Percentiles rank a stretch among this genome's conserved stretches.
Conservation (phyloP, 2,329 filamentous ascomycete genomes). For the Cercospora brassicicola region DNA sequence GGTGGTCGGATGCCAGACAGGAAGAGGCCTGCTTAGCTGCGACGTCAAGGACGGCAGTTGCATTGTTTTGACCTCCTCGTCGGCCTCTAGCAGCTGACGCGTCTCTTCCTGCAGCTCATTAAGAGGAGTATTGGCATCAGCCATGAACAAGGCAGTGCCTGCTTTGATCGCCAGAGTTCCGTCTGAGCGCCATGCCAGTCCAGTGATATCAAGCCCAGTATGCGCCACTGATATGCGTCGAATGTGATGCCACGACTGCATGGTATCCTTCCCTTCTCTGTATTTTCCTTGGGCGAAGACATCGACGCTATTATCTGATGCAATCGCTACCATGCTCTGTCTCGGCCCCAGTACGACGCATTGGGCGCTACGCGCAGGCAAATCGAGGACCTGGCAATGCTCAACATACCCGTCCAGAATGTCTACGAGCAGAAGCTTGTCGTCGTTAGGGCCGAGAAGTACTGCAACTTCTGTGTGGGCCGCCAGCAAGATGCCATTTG, state of each 20-base stretch:
- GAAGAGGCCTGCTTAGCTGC: slow-evolving; percentile 76
- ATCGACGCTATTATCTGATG: slow-evolving; percentile 26
- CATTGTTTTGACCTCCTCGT: not conserved
- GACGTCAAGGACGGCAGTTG: slow-evolving; percentile 20
- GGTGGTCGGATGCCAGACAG: slow-evolving; percentile 89
- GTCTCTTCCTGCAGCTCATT: slow-evolving; percentile 54
- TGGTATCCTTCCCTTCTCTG: slow-evolving; percentile 20
- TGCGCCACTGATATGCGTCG: slow-evolving; percentile 31
- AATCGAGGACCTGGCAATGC: slow-evolving; percentile 24
- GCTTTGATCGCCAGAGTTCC: slow-evolving; percentile 84
- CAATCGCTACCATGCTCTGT: slow-evolving; percentile 34
- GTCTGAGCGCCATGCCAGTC: slow-evolving; percentile 69
- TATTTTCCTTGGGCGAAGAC: slow-evolving; percentile 34
- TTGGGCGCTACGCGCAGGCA: slow-evolving; percentile 16
- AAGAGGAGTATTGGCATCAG: slow-evolving; percentile 71
- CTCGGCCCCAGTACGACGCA: slow-evolving; percentile 20
- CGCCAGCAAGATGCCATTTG: slow-evolving; percentile 23
- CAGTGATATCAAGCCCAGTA: slow-evolving; percentile 28
- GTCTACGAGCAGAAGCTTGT: slow-evolving; percentile 31
- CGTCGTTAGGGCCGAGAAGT: slow-evolving; percentile 24
- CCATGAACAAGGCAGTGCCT: slow-evolving; percentile 86
- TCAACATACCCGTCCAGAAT: slow-evolving; percentile 37
- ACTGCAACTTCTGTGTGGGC: slow-evolving; percentile 30
- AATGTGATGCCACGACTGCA: slow-evolving; percentile 28
- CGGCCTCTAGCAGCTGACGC: slow-evolving; percentile 19